Conservation (phyloP, 2,329 filamentous ascomycete species). For the Pseudonectria buxi region DNA sequence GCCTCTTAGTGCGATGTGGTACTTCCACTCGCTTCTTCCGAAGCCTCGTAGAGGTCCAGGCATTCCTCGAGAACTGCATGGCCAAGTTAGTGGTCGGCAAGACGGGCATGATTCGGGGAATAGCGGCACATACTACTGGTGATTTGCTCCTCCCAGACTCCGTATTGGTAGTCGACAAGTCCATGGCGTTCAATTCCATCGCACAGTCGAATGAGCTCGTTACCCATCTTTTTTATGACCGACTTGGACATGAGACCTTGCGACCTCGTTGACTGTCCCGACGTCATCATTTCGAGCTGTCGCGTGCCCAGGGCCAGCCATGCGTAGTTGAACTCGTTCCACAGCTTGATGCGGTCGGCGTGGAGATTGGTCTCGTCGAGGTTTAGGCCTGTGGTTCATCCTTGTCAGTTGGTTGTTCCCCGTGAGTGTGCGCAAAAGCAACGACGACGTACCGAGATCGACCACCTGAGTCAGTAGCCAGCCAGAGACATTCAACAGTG, state of each 20-base stretch:
- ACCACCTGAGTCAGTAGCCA: slow-evolving; percentile 51
- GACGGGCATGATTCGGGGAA: slow-evolving; percentile 1
- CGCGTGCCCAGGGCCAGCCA: slow-evolving; percentile 81
- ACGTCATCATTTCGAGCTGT: slow-evolving; percentile 69
- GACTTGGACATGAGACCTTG: slow-evolving; percentile 62
- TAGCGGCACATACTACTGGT: slow-evolving; percentile 59
- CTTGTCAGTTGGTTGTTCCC: slow-evolving; percentile 1
- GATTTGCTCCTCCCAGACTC: slow-evolving; percentile 92
- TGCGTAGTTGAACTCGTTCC: slow-evolving; percentile 90
- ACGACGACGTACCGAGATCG: slow-evolving; percentile 43
- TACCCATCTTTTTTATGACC: slow-evolving; percentile 70
- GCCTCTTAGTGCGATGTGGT: slow-evolving; percentile 17
- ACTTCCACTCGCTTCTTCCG: slow-evolving; percentile 28
- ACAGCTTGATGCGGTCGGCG: slow-evolving; percentile 71
- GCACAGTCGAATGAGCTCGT: slow-evolving; percentile 74
- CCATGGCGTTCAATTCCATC: slow-evolving; percentile 84
- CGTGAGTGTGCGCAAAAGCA: not conserved
- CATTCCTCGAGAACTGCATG: slow-evolving; percentile 32
- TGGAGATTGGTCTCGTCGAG: slow-evolving; percentile 74
- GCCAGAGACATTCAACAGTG: slow-evolving; percentile 45
- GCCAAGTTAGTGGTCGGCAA: slow-evolving; percentile 8
- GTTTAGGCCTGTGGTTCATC: slow-evolving; percentile 59
- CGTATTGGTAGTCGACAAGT: slow-evolving; percentile 96
- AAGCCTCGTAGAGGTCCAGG: slow-evolving; percentile 39
- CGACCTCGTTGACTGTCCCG: slow-evolving; percentile 48